Base-by-base conservation (phyloP, 192 early-diverging fungal genomes). In the Linnemannia elongata region DNA sequence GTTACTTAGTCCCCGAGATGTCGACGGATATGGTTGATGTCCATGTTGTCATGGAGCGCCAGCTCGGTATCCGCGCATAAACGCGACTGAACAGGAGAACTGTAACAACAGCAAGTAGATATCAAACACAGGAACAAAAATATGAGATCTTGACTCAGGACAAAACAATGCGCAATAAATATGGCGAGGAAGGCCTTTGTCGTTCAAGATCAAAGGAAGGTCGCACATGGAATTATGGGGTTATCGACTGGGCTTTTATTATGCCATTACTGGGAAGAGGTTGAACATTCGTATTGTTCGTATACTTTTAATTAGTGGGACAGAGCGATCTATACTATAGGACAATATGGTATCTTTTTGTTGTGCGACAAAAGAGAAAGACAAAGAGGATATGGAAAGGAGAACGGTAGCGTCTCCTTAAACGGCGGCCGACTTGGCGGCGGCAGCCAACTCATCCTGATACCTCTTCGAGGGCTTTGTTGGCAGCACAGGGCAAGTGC, bases 41-140 rank as follows among this genome's bases (percentile, higher is more conserved):
- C 13, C 96, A 96, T 79, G 72, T 89, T 38, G 85, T 91, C 49
- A 93, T 95, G 91, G 95, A 94, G 89, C 91, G 91, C 72, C 88
- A 90, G 83, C 83, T 95, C 17, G 90, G 91, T 22, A 52, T 95
- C 60, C 74, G 80, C 49, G 72, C 89, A 74, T 90, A 89, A 89
- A 52, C 20, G 66, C 35, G 8, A 60, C 24, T 27, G 55, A 10
- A 27, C 6, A 60, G n/a, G 24, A 60, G 55, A 30, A 60, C 1
- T 18, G 55, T n/a, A 60, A 60, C n/a, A 60, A 60, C 55, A 60
- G 10, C 55, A 60, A 60, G 24, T 18, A 22, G 27, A 60, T 60
- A 27, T 24, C 55, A 60, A 60, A 24, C 55, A 60, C 55, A 60
- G 55, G 52, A 27, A 55, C 18, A 55, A 60, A 60, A 60, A 60